phyloP scores from a whole-genome alignment of 139 green algal genomes.

The Coelastrella sp. region DNA sequence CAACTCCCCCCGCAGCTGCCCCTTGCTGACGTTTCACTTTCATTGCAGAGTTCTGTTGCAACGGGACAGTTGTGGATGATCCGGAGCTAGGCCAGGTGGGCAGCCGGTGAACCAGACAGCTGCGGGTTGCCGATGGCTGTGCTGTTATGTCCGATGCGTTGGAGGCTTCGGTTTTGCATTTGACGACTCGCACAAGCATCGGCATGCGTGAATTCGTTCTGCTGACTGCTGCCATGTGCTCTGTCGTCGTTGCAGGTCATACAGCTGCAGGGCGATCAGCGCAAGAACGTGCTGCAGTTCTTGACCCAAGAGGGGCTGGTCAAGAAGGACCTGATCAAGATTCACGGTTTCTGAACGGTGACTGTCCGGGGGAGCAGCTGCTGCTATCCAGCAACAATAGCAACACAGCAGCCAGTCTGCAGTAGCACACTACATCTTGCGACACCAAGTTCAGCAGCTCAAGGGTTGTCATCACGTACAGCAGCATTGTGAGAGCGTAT shows the following conservation, averaged over 20 bases:
- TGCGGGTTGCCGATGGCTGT: neutral
- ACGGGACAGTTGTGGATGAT: constrained; percentile 98
- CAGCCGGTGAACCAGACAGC: neutral
- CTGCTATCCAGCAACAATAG: neutral
- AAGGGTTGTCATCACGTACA: neutral
- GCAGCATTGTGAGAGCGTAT: neutral
- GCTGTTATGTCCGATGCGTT: neutral
- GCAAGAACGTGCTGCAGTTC: constrained; percentile 98
- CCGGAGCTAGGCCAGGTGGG: constrained; percentile 88
- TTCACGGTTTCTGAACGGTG: constrained; percentile 94
- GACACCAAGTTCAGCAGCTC: too few species aligned
- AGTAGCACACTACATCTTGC: neutral
- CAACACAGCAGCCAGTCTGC: neutral
- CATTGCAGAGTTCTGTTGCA: constrained; percentile 97
- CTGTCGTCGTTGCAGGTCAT: constrained; percentile 77
- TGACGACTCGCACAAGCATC: too few species aligned
- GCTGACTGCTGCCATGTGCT: too few species aligned
- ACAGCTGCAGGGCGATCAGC: constrained; percentile 99
- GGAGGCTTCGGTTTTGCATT: too few species aligned
- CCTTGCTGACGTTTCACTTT: neutral
- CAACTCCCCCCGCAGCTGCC: neutral
- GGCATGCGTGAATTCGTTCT: too few species aligned
- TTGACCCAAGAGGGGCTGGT: constrained; percentile 90
- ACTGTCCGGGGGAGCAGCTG: neutral
- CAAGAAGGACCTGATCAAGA: constrained; percentile 99